phyloP scores from a whole-genome alignment of 176 grass and related monocot genomes.

The Phoenix roebelenii region DNA sequence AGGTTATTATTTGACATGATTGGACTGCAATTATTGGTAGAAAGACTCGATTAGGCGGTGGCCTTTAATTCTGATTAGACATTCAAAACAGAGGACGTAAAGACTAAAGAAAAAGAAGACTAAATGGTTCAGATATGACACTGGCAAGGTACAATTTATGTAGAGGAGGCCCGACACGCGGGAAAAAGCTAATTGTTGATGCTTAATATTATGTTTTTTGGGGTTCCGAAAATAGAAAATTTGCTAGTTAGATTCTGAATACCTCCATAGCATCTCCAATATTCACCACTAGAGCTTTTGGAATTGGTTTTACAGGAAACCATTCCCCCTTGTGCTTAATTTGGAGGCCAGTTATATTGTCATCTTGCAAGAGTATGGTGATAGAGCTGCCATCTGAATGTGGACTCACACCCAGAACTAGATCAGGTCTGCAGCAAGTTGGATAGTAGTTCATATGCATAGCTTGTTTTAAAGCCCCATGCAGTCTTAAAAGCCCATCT shows the following conservation, averaged over 20 bases:
- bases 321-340: constrained; percentile 20
- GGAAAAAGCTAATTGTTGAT: no score
- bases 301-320: constrained; percentile 23
- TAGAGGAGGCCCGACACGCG: no score
- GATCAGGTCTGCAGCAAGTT: constrained; percentile 22
- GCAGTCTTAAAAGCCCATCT: not conserved
- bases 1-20: no score
- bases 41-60: no score
- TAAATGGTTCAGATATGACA: no score
- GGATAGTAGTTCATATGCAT: constrained; percentile 38
- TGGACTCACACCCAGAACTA: constrained; percentile 22
- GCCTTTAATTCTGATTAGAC: no score
- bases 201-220: no score
- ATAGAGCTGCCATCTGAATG: constrained; percentile 20
- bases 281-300: constrained; percentile 26
- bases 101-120: no score
- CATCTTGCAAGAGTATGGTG: constrained; percentile 26
- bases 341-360: constrained; percentile 30
- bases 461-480: not conserved
- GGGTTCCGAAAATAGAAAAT: no score
- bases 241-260: not conserved
- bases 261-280: constrained; percentile 37
- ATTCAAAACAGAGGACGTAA: no score
- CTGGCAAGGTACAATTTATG: no score
- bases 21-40: no score